Evolutionary conservation across 306 rosid genomes (phyloP), one percentile per base, ranked within the genome.

Genomic region (Acacia acuminata): DNA sequence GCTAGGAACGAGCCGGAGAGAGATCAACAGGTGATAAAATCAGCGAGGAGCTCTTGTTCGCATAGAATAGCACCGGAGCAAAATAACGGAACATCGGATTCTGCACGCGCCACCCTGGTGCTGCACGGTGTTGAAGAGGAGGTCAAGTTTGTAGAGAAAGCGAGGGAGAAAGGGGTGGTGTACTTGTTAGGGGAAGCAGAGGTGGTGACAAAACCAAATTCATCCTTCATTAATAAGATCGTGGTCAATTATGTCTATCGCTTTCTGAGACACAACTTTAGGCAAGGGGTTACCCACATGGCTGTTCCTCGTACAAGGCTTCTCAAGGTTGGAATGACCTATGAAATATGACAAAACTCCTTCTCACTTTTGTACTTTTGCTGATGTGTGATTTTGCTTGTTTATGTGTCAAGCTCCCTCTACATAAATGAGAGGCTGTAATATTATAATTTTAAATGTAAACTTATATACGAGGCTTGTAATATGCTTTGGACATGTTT

Each of bases 151-250:
- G 84, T 91, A 25, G 91, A 92, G 61, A 84, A 53, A 60, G 96
- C 90, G 1, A 83, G 68, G 89, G 88, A 91, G 68, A 88, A 83
- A 5, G 91, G 97, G 2, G 89, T 94, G n/a, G 96, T 94, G 13
- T 89, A 94, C 81, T 86, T 92, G 78, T 53, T 92, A 43, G 94
- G 92, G 15, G 93, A 94, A 82, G 91, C 93, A 24, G 93, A 94
- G 70, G 96, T 94, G 30, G 87, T 90, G 25, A 94, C 97, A 1
- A 82, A 82, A 13, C 84, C 86, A 9, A 86, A 89, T 4, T 91
- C 98, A 5, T 94, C 97, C 5, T 60, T 91, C 30, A 44, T 94
- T 16, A 94, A 90, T 83, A 92, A 85, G 85, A 44, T 94, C 7
- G 88, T 92, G 20, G 89, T 94, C 43, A 89, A 94, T 77, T 78